phyloP scores from a whole-genome alignment of 345 rosid species.

The Populus tremula region DNA sequence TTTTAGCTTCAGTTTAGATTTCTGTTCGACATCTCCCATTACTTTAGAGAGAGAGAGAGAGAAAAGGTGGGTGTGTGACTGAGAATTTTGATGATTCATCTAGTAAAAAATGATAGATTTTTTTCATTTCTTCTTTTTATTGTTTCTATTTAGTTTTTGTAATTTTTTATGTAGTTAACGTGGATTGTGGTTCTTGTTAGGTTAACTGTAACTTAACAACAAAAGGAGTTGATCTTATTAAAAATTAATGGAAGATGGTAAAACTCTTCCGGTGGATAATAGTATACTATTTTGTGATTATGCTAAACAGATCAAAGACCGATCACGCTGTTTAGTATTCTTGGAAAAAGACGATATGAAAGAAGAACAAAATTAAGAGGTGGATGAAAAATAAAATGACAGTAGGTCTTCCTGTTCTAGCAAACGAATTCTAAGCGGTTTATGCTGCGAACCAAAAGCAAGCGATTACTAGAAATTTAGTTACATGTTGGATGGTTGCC shows the following conservation, averaged over 20 bases:
- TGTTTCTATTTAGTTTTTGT: constrained; percentile 4
- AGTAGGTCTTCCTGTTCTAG: background rate
- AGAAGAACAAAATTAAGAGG: background rate
- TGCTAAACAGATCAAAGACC: background rate
- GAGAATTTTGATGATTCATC: background rate
- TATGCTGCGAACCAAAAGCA: background rate
- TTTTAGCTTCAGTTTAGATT: background rate
- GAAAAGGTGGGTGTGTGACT: background rate
- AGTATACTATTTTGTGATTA: background rate
- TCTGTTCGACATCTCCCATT: background rate
- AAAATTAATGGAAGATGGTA: background rate
- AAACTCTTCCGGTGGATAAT: background rate
- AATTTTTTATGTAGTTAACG: background rate
- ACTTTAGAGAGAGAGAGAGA: background rate
- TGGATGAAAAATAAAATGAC: background rate
- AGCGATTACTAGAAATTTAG: background rate
- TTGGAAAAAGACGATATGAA: background rate
- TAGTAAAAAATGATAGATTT: background rate
- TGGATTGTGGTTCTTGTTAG: constrained; percentile 34
- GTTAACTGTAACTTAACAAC: constrained; percentile 43
- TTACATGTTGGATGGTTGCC: constrained; percentile 5
- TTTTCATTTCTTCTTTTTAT: background rate
- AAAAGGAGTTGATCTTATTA: constrained; percentile 12
- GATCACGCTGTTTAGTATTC: background rate
- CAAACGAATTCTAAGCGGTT: background rate